Percentiles rank a stretch among this genome's conserved stretches.
These are phyloP conservation scores for Termitomyces sp. DNA, from an alignment of 768 basidiomycete species.

Conservation along the genomic window DNA sequence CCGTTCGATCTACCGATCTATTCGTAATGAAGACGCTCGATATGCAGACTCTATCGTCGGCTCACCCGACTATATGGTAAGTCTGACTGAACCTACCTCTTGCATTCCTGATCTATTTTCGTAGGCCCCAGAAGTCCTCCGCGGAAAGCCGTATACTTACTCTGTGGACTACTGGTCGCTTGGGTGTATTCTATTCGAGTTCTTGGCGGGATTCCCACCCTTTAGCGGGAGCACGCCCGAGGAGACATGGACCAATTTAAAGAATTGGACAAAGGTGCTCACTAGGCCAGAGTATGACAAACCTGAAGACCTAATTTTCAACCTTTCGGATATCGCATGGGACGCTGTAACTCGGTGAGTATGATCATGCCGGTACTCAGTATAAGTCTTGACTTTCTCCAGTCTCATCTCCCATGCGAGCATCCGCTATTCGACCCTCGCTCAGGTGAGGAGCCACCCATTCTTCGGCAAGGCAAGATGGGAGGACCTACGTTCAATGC, in stretches of 20 bases:
- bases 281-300: conserved; percentile 93
- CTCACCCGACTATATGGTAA: conserved; percentile 95
- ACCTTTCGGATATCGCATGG: conserved; percentile 91
- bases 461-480: conserved; percentile 81
- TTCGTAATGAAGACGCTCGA: conserved; percentile 84
- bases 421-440: conserved; percentile 68
- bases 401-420: conserved; percentile 88
- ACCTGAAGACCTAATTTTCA: conserved; percentile 95
- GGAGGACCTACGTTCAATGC: conserved; percentile 68
- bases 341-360: conserved; percentile 81
- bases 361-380: not conserved
- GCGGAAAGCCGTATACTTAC: conserved; percentile 92
- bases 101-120: not conserved
- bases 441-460: conserved; percentile 68
- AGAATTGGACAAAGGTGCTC: conserved; percentile 94
- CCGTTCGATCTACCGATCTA: conserved; percentile 89
- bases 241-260: conserved; percentile 98
- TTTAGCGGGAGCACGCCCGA: conserved; percentile 95
- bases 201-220: conserved; percentile 94
- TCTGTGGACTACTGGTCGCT: conserved; percentile 99
- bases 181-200: conserved; percentile 97
- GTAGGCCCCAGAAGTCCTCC: conserved; percentile 81
- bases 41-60: conserved; percentile 98
- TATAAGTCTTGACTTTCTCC: not conserved
- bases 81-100: not conserved